Evolutionary conservation across 2,329 filamentous ascomycete species (phyloP).

Genomic region (Diaporthe sp.): DNA sequence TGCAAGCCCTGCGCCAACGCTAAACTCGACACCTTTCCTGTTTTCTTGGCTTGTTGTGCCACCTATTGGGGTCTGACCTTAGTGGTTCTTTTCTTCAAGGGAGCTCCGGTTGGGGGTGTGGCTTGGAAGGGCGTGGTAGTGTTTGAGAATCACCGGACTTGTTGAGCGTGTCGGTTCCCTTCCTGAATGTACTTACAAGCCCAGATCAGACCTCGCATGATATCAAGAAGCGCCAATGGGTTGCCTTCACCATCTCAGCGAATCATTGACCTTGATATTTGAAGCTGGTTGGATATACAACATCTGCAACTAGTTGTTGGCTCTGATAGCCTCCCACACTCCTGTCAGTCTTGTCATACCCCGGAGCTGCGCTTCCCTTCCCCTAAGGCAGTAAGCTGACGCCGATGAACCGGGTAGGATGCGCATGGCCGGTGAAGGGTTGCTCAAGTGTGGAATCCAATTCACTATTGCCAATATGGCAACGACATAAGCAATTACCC

Average conservation of each 20-base stretch:
- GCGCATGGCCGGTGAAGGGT: background rate
- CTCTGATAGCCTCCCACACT: background rate
- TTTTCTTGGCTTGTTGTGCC: background rate
- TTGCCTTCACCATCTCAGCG: no score
- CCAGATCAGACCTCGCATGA: background rate
- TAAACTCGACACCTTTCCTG: background rate
- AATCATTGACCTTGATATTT: no score
- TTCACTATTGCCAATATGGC: conserved; percentile 29
- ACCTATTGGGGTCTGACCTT: no score
- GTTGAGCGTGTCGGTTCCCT: background rate
- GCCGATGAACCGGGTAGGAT: conserved; percentile 1
- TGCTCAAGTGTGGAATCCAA: background rate
- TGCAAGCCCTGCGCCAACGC: background rate
- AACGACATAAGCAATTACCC: background rate
- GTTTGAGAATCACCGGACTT: background rate
- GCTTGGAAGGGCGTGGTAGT: background rate
- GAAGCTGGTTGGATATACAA: background rate
- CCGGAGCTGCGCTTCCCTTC: background rate
- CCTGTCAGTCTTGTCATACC: conserved; percentile 10
- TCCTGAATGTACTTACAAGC: no score
- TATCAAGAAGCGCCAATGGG: background rate
- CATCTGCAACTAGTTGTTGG: background rate
- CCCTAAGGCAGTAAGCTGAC: background rate
- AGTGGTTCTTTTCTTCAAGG: background rate
- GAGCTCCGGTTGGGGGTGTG: background rate